Conservation (phyloP, 345 rosid species). For the Nasturtium officinale region DNA sequence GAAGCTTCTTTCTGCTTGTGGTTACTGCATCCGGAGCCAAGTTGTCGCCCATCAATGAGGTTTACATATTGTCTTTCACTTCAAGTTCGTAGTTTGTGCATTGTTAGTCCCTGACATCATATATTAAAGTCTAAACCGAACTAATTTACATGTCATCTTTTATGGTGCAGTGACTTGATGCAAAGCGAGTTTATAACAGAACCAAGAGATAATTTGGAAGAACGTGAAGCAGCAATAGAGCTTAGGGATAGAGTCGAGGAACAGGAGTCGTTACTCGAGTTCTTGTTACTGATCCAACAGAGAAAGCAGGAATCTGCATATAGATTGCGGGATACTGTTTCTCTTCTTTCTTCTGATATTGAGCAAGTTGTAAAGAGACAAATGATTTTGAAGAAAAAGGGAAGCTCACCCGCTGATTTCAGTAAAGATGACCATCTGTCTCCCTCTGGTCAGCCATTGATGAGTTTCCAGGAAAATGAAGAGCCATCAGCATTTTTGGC, state of each 20-base stretch:
- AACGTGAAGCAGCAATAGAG: constrained; percentile 82
- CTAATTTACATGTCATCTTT: background rate
- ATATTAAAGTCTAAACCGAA: background rate
- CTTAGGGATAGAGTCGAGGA: constrained; percentile 81
- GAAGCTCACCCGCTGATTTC: constrained; percentile 45
- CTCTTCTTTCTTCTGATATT: constrained; percentile 77
- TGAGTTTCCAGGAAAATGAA: constrained; percentile 47
- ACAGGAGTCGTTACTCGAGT: constrained; percentile 84
- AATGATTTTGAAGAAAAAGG: constrained; percentile 55
- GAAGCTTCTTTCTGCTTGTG: constrained; percentile 95
- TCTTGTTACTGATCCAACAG: constrained; percentile 71
- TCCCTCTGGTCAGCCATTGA: constrained; percentile 49
- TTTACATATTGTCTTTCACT: constrained; percentile 35
- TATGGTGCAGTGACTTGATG: constrained; percentile 65
- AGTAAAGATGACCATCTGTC: constrained; percentile 52
- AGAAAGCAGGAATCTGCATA: constrained; percentile 77
- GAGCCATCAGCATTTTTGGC: constrained; percentile 55
- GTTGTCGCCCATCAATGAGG: constrained; percentile 79
- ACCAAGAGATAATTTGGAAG: constrained; percentile 72
- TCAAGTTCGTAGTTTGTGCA: background rate
- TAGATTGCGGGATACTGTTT: constrained; percentile 65
- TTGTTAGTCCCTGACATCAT: constrained; percentile 16
- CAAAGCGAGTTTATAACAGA: constrained; percentile 83
- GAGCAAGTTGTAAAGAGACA: constrained; percentile 77
- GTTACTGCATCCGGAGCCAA: constrained; percentile 92